phyloP scores from a whole-genome alignment of 169 alveolate genomes.

The Plasmodium falciparum region DNA sequence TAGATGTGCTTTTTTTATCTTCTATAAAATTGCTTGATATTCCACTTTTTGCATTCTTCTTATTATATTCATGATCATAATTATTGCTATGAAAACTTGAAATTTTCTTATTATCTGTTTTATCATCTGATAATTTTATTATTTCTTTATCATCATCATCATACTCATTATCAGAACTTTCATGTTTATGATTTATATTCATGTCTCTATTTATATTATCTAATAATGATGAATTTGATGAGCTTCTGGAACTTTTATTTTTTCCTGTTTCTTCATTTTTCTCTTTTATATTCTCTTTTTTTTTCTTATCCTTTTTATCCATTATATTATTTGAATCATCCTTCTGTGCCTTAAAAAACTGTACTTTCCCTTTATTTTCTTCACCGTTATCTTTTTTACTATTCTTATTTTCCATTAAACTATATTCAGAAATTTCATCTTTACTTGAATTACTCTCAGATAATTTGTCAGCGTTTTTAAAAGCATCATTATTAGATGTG shows the following conservation, averaged over 20 bases:
- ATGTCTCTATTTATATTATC: constrained; percentile 9
- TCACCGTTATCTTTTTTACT: constrained; percentile 1
- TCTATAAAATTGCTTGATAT: constrained; percentile 12
- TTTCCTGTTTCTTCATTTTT: background rate
- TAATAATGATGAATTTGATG: constrained; percentile 6
- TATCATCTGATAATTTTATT: constrained; percentile 15
- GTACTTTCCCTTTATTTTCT: background rate
- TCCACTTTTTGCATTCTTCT: background rate
- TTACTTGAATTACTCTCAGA: constrained; percentile 1
- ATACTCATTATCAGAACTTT: background rate
- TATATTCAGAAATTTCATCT: background rate
- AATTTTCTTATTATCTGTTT: background rate
- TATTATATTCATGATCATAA: constrained; percentile 3
- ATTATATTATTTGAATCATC: background rate
- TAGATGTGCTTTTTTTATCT: constrained; percentile 3
- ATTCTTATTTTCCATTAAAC: background rate
- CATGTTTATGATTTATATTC: background rate
- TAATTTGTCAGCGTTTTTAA: too few relatives aligned
- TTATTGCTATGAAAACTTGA: constrained; percentile 19
- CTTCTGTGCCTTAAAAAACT: background rate
- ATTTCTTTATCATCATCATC: background rate
- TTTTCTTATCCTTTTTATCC: constrained; percentile 21
- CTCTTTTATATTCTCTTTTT: constrained; percentile 8
- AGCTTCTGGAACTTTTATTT: constrained; percentile 1
- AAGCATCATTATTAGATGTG: constrained; percentile 4